Conservation (phyloP, 805 yeast species). For the Teunomyces stri region DNA sequence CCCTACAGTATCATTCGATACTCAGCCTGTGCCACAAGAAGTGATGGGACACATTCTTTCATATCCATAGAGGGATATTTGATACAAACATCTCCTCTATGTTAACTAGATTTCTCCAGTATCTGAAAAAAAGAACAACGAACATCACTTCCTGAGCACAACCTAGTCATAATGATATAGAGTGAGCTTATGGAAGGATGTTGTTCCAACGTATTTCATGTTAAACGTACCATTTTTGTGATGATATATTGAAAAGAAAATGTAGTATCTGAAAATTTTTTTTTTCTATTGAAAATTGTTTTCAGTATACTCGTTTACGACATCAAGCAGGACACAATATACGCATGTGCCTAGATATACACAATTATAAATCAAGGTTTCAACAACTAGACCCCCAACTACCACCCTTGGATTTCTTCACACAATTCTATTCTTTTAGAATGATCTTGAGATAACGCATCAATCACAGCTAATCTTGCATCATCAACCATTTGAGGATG, state of each 20-base stretch:
- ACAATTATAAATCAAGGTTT: no score
- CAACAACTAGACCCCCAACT: neutral
- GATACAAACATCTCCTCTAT: neutral
- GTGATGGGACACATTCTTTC: slow-evolving; percentile 15
- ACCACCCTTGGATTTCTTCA: slow-evolving; percentile 6
- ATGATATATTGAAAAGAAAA: neutral
- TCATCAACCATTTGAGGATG: slow-evolving; percentile 56
- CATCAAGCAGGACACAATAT: neutral
- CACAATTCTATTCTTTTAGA: slow-evolving; percentile 7
- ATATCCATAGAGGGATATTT: neutral
- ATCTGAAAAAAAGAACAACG: slow-evolving; percentile 6
- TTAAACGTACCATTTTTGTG: slow-evolving; percentile 14
- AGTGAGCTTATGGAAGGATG: slow-evolving; percentile 16
- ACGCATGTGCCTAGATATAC: neutral
- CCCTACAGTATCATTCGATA: slow-evolving; percentile 24
- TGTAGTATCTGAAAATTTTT: neutral
- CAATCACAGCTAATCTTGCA: slow-evolving; percentile 21
- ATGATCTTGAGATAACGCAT: slow-evolving; percentile 16
- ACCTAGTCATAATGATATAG: slow-evolving; percentile 7
- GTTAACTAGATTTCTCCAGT: neutral
- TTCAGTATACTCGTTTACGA: no score
- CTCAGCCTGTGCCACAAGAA: slow-evolving; percentile 27
- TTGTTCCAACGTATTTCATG: slow-evolving; percentile 15
- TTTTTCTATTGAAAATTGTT: no score
- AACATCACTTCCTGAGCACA: slow-evolving; percentile 18